These are phyloP conservation scores for Sporisorium reilianum DNA, from an alignment of 1,284 basidiomycete genomes.

Conservation along the genomic window DNA sequence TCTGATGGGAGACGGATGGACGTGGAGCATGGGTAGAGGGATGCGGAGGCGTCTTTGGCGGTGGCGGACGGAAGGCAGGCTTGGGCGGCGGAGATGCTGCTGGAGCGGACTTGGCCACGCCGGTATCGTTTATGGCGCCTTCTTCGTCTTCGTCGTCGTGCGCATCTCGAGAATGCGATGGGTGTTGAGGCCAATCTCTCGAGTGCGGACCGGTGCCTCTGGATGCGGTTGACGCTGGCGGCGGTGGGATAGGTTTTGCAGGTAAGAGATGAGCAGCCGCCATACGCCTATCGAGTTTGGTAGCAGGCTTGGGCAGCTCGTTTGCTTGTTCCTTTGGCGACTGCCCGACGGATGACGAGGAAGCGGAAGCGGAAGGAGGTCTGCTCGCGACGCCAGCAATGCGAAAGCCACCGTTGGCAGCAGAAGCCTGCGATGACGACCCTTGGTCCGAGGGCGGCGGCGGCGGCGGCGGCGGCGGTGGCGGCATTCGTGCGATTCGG, in stretches of 20 bases:
- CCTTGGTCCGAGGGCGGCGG: slow-evolving; percentile 14
- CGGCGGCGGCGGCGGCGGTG: slow-evolving; percentile 7
- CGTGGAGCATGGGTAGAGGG: slow-evolving; percentile 2
- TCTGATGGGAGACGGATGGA: background rate
- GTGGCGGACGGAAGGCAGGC: slow-evolving; percentile 11
- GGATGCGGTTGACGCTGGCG: background rate
- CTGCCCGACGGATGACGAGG: slow-evolving; percentile 4
- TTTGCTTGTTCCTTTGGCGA: slow-evolving; percentile 3
- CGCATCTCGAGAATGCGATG: background rate
- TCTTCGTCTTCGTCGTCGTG: slow-evolving; percentile 48
- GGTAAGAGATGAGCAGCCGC: slow-evolving; percentile 4
- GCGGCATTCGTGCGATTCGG: slow-evolving; percentile 18
- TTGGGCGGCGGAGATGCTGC: background rate
- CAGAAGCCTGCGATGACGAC: slow-evolving; percentile 11
- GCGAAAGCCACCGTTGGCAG: slow-evolving; percentile 24
- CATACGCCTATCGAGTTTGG: slow-evolving; percentile 23
- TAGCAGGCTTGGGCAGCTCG: background rate
- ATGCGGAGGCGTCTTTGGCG: slow-evolving; percentile 33
- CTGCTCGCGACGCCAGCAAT: slow-evolving; percentile 37
- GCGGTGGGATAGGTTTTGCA: background rate
- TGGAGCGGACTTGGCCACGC: background rate
- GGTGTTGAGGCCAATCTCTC: background rate
- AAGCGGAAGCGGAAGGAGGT: slow-evolving; percentile 5
- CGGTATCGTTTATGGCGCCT: slow-evolving; percentile 37
- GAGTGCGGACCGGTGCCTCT: background rate